phyloP scores from a whole-genome alignment of 2,329 filamentous ascomycete genomes.

The Arthrobotrys pseudoclavata region DNA sequence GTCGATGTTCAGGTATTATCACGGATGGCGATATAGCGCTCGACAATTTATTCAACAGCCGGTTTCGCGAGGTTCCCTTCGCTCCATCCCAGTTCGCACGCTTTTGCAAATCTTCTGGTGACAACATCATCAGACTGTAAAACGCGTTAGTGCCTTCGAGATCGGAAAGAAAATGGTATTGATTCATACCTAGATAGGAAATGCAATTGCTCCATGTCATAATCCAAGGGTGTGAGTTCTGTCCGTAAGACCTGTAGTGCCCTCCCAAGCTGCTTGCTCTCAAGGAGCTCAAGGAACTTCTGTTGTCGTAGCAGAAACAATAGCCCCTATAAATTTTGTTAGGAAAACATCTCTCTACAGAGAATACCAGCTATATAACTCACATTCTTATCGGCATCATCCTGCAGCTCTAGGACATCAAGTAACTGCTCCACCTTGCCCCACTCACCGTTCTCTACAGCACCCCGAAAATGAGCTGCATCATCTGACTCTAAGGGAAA shows the following conservation, averaged over 20 bases:
- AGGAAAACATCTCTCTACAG: constrained; percentile 32
- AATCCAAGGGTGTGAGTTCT: constrained; percentile 87
- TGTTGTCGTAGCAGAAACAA: constrained; percentile 90
- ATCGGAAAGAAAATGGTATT: neutral
- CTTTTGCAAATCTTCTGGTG: constrained; percentile 79
- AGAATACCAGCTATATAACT: constrained; percentile 65
- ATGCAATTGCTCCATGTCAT: constrained; percentile 82
- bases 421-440: constrained; percentile 84
- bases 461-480: constrained; percentile 85
- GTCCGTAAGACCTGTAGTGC: constrained; percentile 86
- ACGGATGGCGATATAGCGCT: constrained; percentile 94
- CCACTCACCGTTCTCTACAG: constrained; percentile 86
- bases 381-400: constrained; percentile 79
- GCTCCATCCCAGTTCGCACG: constrained; percentile 90
- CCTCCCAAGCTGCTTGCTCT: constrained; percentile 78
- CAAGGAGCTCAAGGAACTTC: constrained; percentile 92
- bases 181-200: constrained; percentile 77
- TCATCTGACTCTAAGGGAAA: constrained; percentile 87
- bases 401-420: constrained; percentile 79
- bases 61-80: constrained; percentile 78
- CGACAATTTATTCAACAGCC: constrained; percentile 83
- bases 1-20: constrained; percentile 93
- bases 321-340: constrained; percentile 69
- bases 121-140: constrained; percentile 85
- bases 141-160: constrained; percentile 8